Conservation (phyloP, 148 eudicot genomes). For the Chenopodium formosanum region DNA sequence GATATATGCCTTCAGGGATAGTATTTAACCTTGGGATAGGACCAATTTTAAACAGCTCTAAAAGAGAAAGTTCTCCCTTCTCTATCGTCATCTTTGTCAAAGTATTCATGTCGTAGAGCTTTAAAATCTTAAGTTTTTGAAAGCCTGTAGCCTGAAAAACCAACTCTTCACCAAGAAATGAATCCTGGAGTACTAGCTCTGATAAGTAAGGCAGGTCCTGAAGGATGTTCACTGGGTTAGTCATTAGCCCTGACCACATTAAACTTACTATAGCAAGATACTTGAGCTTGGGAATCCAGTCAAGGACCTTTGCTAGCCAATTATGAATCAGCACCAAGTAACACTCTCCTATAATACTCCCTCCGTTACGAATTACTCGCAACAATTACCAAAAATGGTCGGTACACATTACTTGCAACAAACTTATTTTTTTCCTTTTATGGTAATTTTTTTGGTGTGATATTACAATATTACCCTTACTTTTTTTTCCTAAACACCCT, state of each 20-base stretch:
- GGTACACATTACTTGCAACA: no score
- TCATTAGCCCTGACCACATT: slow-evolving; percentile 11
- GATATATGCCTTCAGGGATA: slow-evolving; percentile 19
- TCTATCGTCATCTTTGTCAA: slow-evolving; percentile 14
- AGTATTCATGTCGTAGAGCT: slow-evolving; percentile 20
- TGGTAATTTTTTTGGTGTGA: no score
- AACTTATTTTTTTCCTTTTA: no score
- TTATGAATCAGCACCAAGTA: no score
- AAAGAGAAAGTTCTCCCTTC: slow-evolving; percentile 18
- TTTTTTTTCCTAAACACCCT: no score
- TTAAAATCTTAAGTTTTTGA: slow-evolving; percentile 32
- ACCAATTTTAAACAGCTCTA: slow-evolving; percentile 16
- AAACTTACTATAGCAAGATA: slow-evolving; percentile 1
- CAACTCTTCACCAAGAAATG: slow-evolving; percentile 26
- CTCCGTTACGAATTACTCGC: no score
- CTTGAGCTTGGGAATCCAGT: slow-evolving; percentile 14
- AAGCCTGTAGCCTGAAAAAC: slow-evolving; percentile 24
- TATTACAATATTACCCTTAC: no score
- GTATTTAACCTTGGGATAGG: slow-evolving; percentile 13
- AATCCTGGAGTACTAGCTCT: slow-evolving; percentile 32
- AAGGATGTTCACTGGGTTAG: slow-evolving; percentile 28
- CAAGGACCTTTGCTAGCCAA: not conserved
- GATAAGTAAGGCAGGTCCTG: slow-evolving; percentile 27
- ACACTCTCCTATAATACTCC: no score
- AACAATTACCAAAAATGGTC: no score